A percentile compares a stretch with the other conserved stretches of the same genome.
Evolutionary conservation across 2,329 filamentous ascomycete species (phyloP).

Genomic region (Coniochaeta sp.): DNA sequence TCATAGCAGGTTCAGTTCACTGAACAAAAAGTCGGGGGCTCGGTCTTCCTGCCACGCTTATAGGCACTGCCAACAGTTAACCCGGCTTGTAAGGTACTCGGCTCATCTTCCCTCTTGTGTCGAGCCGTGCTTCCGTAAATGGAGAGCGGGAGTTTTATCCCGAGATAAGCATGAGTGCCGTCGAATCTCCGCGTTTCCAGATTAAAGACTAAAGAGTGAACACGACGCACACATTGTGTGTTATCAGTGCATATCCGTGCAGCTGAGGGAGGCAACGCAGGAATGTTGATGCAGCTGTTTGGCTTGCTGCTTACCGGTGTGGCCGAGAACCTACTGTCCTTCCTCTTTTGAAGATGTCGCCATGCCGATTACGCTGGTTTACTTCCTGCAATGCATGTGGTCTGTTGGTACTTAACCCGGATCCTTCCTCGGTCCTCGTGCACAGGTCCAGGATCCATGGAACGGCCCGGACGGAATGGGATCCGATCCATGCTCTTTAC

Average conservation of each 20-base stretch:
- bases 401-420: background rate
- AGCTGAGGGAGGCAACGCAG: too few relatives aligned
- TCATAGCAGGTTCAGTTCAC: too few relatives aligned
- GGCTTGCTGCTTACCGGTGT: background rate
- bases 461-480: background rate
- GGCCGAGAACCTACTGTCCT: background rate
- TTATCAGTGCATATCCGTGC: background rate
- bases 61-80: too few relatives aligned
- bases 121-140: background rate
- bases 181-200: too few relatives aligned
- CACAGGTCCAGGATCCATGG: background rate
- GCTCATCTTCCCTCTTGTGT: background rate
- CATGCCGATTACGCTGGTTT: background rate
- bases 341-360: background rate
- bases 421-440: background rate
- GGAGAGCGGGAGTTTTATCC: background rate
- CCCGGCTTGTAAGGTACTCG: too few relatives aligned
- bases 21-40: too few relatives aligned
- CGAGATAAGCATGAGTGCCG: too few relatives aligned
- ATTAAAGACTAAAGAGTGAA: too few relatives aligned
- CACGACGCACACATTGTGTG: background rate
- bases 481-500: background rate
- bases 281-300: background rate
- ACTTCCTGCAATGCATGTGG: background rate
- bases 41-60: too few relatives aligned